phyloP scores from a whole-genome alignment of 2,329 filamentous ascomycete species.

The Intubia oerlemansii region DNA sequence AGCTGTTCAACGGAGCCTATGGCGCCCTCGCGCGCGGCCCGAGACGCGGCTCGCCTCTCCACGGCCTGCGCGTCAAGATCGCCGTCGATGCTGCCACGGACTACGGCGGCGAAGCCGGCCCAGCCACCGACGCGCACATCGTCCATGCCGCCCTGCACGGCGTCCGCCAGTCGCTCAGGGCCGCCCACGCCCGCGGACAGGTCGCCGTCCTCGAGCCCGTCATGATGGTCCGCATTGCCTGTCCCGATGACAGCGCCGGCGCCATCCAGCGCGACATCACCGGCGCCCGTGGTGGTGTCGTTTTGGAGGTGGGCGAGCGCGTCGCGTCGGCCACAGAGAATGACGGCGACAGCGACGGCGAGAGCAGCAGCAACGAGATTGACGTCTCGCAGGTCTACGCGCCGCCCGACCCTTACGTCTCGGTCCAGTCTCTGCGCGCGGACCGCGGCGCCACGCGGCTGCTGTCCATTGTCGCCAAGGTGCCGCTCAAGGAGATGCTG shows the following conservation, averaged over 20 bases:
- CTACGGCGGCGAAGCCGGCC: constrained; percentile 43
- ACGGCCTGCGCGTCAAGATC: constrained; percentile 51
- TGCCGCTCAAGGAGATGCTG: constrained; percentile 92
- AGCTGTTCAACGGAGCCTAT: constrained; percentile 58
- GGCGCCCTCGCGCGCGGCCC: constrained; percentile 76
- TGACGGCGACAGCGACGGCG: constrained; percentile 14
- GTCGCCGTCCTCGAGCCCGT: constrained; percentile 75
- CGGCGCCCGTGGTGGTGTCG: constrained; percentile 51
- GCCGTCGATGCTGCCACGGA: constrained; percentile 43
- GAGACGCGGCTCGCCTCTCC: constrained; percentile 56
- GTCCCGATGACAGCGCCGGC: constrained; percentile 64
- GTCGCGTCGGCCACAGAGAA: constrained; percentile 19
- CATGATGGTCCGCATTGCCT: constrained; percentile 73
- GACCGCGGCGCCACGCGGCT: constrained; percentile 26
- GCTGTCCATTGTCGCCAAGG: constrained; percentile 58
- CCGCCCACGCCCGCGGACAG: constrained; percentile 33
- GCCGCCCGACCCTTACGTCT: constrained; percentile 63
- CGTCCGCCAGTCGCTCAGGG: constrained; percentile 46
- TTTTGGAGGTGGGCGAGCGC: constrained; percentile 46
- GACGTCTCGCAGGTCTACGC: constrained; percentile 63
- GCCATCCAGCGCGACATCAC: constrained; percentile 66
- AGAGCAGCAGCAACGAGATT: constrained; percentile 21
- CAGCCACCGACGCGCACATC: constrained; percentile 46
- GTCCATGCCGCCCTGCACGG: constrained; percentile 39
- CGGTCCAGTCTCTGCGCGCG: constrained; percentile 29